phyloP scores from a whole-genome alignment of 192 early-diverging fungal species.

The Coemansia interrupta region DNA sequence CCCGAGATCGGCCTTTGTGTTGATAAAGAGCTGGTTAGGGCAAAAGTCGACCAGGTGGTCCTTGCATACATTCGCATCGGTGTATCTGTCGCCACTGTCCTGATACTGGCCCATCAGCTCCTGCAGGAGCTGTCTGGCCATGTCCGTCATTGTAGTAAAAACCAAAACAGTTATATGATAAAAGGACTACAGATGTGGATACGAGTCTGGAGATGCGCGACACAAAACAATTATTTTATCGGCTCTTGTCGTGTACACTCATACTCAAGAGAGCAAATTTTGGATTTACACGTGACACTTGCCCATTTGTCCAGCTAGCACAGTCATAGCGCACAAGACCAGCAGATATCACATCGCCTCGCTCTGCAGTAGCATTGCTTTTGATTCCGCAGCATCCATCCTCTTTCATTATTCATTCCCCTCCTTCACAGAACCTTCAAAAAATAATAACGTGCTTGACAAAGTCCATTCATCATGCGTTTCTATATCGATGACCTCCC shows the following conservation, averaged over 20 bases:
- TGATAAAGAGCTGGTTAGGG: slow-evolving; percentile 77
- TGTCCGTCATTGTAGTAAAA: slow-evolving; percentile 32
- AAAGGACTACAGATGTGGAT: background rate
- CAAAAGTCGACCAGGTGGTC: slow-evolving; percentile 80
- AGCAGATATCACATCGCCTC: background rate
- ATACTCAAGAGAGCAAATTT: too few species aligned
- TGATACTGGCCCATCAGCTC: slow-evolving; percentile 51
- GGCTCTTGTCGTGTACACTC: background rate
- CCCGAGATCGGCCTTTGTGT: slow-evolving; percentile 78
- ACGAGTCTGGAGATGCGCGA: background rate
- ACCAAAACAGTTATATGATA: background rate
- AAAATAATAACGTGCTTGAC: background rate
- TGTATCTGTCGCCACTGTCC: slow-evolving; percentile 42
- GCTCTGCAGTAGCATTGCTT: too few species aligned
- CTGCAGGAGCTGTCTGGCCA: slow-evolving; percentile 51
- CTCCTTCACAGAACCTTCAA: background rate
- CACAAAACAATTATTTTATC: too few species aligned
- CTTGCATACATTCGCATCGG: slow-evolving; percentile 61
- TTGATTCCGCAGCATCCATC: too few species aligned
- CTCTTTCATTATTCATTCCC: background rate
- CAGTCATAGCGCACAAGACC: background rate
- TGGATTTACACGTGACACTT: background rate
- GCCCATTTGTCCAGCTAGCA: background rate
- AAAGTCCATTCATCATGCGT: slow-evolving; percentile 14
- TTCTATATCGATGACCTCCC: slow-evolving; percentile 63